A percentile compares a stretch with the other conserved stretches of the same genome.
Evolutionary conservation across 2,329 filamentous ascomycete genomes (phyloP).

Genomic region (Xylariaceae sp.): DNA sequence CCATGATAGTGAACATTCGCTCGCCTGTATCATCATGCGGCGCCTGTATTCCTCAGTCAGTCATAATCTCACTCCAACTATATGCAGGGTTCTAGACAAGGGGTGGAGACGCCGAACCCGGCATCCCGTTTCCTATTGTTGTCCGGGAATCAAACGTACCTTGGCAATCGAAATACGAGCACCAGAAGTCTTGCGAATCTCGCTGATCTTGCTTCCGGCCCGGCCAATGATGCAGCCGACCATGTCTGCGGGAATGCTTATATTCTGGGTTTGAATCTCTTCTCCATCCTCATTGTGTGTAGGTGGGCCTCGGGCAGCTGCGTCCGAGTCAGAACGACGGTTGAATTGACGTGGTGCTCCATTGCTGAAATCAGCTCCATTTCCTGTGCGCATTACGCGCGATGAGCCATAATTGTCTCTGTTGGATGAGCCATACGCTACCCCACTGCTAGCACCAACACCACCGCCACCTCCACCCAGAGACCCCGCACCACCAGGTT

Average conservation of each 20-base stretch:
- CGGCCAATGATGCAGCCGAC: conserved; percentile 99
- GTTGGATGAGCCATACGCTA: conserved; percentile 52
- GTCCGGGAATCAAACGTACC: conserved; percentile 50
- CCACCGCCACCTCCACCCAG: conserved; percentile 29
- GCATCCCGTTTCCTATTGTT: background rate
- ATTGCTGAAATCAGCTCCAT: conserved; percentile 97
- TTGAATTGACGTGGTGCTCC: conserved; percentile 71
- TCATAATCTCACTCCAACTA: no score
- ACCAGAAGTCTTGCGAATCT: conserved; percentile 95
- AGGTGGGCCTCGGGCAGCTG: conserved; percentile 78
- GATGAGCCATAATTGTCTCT: conserved; percentile 65
- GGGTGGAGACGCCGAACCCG: background rate
- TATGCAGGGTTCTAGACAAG: background rate
- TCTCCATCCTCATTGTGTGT: conserved; percentile 96
- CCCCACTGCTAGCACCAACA: conserved; percentile 48
- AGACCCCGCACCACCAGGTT: conserved; percentile 62
- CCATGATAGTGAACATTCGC: conserved; percentile 99
- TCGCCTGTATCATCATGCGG: conserved; percentile 97
- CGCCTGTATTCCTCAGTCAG: conserved; percentile 55
- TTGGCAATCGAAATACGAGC: conserved; percentile 98
- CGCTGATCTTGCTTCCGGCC: conserved; percentile 94
- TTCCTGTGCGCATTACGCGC: conserved; percentile 92
- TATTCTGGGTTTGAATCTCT: conserved; percentile 98
- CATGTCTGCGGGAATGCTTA: conserved; percentile 99
- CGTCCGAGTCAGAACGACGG: conserved; percentile 84